Evolutionary conservation across 768 basidiomycete genomes (phyloP).

Genomic region (Crucibulum laeve): DNA sequence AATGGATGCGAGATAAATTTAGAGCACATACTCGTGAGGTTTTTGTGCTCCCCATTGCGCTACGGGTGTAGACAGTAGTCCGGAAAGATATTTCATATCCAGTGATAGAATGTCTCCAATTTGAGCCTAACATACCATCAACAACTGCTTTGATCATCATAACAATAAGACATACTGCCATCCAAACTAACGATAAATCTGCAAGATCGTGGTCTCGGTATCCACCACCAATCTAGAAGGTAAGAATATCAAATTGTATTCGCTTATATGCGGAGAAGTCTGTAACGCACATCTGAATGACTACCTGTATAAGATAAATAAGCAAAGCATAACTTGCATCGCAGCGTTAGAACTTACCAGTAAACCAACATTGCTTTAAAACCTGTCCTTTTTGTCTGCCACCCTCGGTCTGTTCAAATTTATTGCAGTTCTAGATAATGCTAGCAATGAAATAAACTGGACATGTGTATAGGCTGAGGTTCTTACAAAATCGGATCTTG

Average conservation of each 20-base stretch:
- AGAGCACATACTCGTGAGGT: conserved; percentile 55
- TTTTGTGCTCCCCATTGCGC: conserved; percentile 57
- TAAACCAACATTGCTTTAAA: conserved; percentile 73
- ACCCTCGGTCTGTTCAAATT: conserved; percentile 53
- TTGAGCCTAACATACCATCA: conserved; percentile 38
- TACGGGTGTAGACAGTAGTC: conserved; percentile 46
- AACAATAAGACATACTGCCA: conserved; percentile 43
- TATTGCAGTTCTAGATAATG: conserved; percentile 46
- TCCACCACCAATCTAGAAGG: conserved; percentile 61
- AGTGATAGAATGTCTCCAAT: conserved; percentile 51
- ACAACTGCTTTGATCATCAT: conserved; percentile 3
- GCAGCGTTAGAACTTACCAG: conserved; percentile 33
- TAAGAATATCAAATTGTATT: not conserved
- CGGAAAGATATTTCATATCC: conserved; percentile 47
- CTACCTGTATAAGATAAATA: conserved; percentile 17
- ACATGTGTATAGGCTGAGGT: conserved; percentile 1
- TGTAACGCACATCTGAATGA: conserved; percentile 43
- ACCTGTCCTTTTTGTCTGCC: conserved; percentile 53
- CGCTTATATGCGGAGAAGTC: conserved; percentile 8
- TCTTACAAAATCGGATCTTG: conserved; percentile 58
- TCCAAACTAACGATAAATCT: conserved; percentile 61
- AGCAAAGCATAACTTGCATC: conserved; percentile 1
- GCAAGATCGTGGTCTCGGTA: conserved; percentile 65
- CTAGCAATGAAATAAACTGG: not conserved
- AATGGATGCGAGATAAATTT: too few species aligned